Evolutionary conservation across 2,329 filamentous ascomycete species (phyloP), one percentile per base, ranked within the genome.

Genomic region (Sarocladiaceae sp.): DNA sequence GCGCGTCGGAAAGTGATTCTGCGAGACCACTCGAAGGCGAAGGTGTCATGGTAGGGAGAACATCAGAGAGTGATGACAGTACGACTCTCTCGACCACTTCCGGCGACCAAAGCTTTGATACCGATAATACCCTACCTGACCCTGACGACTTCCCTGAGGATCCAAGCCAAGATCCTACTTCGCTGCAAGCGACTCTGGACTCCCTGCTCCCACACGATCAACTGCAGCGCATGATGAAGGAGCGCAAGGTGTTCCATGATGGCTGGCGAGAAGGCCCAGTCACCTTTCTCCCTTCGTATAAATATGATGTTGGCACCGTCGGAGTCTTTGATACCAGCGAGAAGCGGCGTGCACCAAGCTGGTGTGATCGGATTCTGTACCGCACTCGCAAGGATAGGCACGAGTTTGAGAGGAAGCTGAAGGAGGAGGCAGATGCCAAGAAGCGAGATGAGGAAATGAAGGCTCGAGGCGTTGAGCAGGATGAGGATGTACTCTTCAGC

Each of bases 331-430:
- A 98, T 65, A 88, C 90, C 1, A 95, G 90, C 52, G 93, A 97
- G 59, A 98, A 98, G 68, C 83, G 83, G 51, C 78, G 94, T 44
- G 85, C 87, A 2, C 93, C 93, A 3, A 95, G 89, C 59, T 98
- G 93, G 91, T 98, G 93, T 60, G 93, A 98, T 65, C 84, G 93
- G 13, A 90, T 98, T 35, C 65, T 98, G 1, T 98, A 82, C 60
- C 77, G 91, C 6, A 93, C 88, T 2, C 78, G 83, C 32, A 76
- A 72, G 37, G 82, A 93, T 55, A 82, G 77, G 50, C 65, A 82
- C 20, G 72, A 72, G 3, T 83, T 88, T 53, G 80, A 89, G 42
- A 68, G 68, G 27, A 81, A 76, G 45, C 59, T 76, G 1, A 70
- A 71, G 45, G 83, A 91, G 45, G 78, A 82, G 47, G 77, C 80